These are phyloP conservation scores for Paulownia fortunei DNA, from an alignment of 257 asterid species.

Conservation along the genomic window DNA sequence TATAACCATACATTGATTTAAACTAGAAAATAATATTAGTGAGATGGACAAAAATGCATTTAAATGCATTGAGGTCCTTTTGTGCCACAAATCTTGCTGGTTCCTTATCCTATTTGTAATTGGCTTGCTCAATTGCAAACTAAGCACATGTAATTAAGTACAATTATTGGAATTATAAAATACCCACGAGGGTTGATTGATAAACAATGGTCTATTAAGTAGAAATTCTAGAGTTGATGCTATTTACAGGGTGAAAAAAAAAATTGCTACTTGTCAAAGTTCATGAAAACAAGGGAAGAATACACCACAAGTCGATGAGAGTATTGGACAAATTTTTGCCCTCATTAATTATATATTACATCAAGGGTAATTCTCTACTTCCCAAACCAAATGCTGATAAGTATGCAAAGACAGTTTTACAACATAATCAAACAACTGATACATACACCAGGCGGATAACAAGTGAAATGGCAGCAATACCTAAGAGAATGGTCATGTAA, in stretches of 20 bases:
- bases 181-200: too few relatives aligned
- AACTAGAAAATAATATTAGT: too few relatives aligned
- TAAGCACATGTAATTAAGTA: too few relatives aligned
- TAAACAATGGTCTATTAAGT: too few relatives aligned
- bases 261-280: neutral
- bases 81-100: too few relatives aligned
- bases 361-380: constrained; percentile 33
- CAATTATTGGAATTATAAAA: too few relatives aligned
- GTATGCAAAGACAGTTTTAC: constrained; percentile 41
- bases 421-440: constrained; percentile 49
- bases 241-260: neutral
- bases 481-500: constrained; percentile 31
- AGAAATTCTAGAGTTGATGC: neutral
- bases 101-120: too few relatives aligned
- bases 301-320: too few relatives aligned
- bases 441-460: constrained; percentile 51
- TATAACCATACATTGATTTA: too few relatives aligned
- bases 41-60: too few relatives aligned
- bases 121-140: too few relatives aligned
- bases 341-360: constrained; percentile 40
- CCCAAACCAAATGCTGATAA: constrained; percentile 34
- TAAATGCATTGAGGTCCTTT: too few relatives aligned
- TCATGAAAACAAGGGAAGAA: neutral
- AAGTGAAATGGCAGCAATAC: constrained; percentile 35
- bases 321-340: constrained; percentile 20